These are phyloP conservation scores for Silene latifolia DNA, from an alignment of 148 eudicot species.

Conservation along the genomic window DNA sequence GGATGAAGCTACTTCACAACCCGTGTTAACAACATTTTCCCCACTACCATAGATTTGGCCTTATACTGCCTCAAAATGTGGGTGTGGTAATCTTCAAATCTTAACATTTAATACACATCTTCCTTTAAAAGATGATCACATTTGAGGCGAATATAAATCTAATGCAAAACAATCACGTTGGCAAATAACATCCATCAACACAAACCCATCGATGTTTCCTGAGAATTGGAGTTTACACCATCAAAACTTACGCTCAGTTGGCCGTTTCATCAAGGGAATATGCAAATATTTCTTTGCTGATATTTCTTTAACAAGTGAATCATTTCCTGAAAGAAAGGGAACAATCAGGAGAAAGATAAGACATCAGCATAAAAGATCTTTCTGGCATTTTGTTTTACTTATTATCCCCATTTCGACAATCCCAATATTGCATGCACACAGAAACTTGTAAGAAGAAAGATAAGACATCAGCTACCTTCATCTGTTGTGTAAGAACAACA, in stretches of 20 bases:
- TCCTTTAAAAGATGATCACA: not conserved
- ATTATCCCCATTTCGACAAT: not conserved
- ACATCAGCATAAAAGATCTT: not conserved
- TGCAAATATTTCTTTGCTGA: constrained; percentile 45
- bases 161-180: constrained; percentile 1
- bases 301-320: constrained; percentile 14
- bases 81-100: no score
- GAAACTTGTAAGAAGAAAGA: constrained; percentile 3
- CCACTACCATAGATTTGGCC: not conserved
- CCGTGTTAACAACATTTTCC: not conserved
- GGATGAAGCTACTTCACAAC: not conserved
- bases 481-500: constrained; percentile 36
- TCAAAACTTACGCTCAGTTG: constrained; percentile 79
- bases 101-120: no score
- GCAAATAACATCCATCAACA: not conserved
- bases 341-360: not conserved
- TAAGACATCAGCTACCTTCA: constrained; percentile 13
- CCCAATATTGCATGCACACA: not conserved
- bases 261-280: constrained; percentile 56
- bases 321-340: constrained; percentile 40
- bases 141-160: not conserved
- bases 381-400: not conserved
- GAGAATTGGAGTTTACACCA: not conserved
- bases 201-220: not conserved
- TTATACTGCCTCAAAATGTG: not conserved